Conservation (phyloP, 768 basidiomycete genomes). For the Suillus bovinus region DNA sequence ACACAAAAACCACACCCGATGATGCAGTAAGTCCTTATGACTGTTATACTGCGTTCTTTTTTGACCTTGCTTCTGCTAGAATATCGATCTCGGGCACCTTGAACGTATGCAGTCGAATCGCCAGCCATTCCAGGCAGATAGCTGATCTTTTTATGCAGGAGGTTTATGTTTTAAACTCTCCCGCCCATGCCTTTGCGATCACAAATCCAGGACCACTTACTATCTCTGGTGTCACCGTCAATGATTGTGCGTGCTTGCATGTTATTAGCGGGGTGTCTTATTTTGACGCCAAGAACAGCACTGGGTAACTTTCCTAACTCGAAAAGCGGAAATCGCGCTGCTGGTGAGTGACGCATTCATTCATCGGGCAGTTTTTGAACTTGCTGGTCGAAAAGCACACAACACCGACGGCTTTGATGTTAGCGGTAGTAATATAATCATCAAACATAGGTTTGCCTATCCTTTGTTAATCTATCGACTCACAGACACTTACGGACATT, state of each 20-base stretch:
- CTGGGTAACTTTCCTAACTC: slow-evolving; percentile 53
- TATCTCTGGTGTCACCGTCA: slow-evolving; percentile 50
- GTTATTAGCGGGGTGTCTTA: background rate
- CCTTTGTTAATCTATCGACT: background rate
- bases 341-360: slow-evolving; percentile 34
- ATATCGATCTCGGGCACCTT: slow-evolving; percentile 42
- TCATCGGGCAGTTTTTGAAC: background rate
- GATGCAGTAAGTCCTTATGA: slow-evolving; percentile 35
- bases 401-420: slow-evolving; percentile 57
- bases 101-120: slow-evolving; percentile 23
- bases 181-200: slow-evolving; percentile 35
- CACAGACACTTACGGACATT: background rate
- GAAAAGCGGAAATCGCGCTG: slow-evolving; percentile 47
- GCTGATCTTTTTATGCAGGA: slow-evolving; percentile 22
- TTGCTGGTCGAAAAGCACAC: slow-evolving; percentile 29
- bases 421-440: slow-evolving; percentile 36
- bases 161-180: slow-evolving; percentile 41
- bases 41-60: background rate
- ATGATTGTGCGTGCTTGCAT: slow-evolving; percentile 49
- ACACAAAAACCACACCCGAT: slow-evolving; percentile 35
- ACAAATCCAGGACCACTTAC: slow-evolving; percentile 31
- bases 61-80: slow-evolving; percentile 22
- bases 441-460: slow-evolving; percentile 25
- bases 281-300: slow-evolving; percentile 34
- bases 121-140: background rate